These are phyloP conservation scores for Talinum fruticosum DNA, from an alignment of 148 eudicot genomes.

Conservation along the genomic window DNA sequence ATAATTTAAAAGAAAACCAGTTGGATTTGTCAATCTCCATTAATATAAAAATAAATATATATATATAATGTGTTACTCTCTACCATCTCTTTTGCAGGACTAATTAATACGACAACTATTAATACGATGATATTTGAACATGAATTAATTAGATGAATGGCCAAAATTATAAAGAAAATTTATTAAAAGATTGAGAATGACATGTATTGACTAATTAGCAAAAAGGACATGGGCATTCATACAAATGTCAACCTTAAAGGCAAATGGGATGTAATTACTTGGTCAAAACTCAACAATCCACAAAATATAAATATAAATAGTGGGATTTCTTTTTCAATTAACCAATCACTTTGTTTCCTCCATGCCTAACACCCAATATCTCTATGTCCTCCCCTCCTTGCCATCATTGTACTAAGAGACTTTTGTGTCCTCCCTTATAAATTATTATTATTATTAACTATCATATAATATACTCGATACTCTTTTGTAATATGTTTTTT, in stretches of 20 bases:
- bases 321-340: slow-evolving; percentile 5
- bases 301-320: not conserved
- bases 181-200: not conserved
- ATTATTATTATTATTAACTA: no score
- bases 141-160: no score
- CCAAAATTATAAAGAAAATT: not conserved
- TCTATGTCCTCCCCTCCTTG: not conserved
- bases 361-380: not conserved
- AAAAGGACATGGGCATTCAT: not conserved
- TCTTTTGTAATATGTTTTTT: no score
- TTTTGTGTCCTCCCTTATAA: not conserved
- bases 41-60: no score
- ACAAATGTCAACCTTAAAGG: not conserved
- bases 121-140: no score
- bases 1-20: no score
- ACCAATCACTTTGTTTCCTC: slow-evolving; percentile 2
- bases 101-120: no score
- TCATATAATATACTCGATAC: no score
- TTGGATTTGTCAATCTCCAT: no score
- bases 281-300: slow-evolving; percentile 10
- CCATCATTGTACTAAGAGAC: slow-evolving; percentile 13
- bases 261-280: slow-evolving; percentile 12
- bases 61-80: no score
- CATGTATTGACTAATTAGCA: not conserved
- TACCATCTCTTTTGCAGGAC: no score